Evolutionary conservation across 164 flowering plant species (phyloP).

Genomic region (Magnolia officinalis): DNA sequence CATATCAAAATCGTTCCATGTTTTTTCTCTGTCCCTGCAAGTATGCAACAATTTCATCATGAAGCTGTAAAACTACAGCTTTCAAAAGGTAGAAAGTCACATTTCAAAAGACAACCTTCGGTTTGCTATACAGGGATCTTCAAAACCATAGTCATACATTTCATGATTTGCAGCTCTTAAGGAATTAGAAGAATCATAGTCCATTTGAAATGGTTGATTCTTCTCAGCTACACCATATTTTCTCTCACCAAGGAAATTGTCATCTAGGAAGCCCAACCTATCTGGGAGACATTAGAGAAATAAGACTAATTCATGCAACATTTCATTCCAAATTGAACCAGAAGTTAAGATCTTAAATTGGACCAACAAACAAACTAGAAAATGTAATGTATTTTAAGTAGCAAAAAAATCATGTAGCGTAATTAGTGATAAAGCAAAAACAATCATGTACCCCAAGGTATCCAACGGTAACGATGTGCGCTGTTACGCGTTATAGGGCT

Average conservation of each 20-base stretch:
- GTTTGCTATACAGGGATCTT: slow-evolving; percentile 16
- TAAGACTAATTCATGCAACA: slow-evolving; percentile 1
- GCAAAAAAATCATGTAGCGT: background rate
- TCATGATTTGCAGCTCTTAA: slow-evolving; percentile 17
- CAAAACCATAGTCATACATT: slow-evolving; percentile 23
- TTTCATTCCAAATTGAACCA: background rate
- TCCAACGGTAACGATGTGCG: too few species aligned
- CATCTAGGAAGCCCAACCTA: slow-evolving; percentile 25
- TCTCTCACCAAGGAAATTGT: slow-evolving; percentile 24
- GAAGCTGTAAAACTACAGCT: background rate
- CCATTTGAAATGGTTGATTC: slow-evolving; percentile 21
- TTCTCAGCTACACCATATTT: slow-evolving; percentile 23
- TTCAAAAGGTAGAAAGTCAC: slow-evolving; percentile 7
- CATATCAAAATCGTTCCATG: slow-evolving; percentile 16
- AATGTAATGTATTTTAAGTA: background rate
- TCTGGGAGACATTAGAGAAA: slow-evolving; percentile 18
- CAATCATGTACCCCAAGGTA: background rate
- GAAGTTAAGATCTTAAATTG: background rate
- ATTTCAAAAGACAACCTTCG: slow-evolving; percentile 30
- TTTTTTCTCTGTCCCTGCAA: slow-evolving; percentile 24
- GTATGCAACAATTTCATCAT: slow-evolving; percentile 9
- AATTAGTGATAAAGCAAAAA: background rate
- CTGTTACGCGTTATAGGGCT: too few species aligned
- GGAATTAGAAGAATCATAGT: slow-evolving; percentile 20
- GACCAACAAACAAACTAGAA: background rate